Evolutionary conservation across 129 eudicot genomes (phyloP), one percentile per base, ranked within the genome.

Genomic region (Centella asiatica): DNA sequence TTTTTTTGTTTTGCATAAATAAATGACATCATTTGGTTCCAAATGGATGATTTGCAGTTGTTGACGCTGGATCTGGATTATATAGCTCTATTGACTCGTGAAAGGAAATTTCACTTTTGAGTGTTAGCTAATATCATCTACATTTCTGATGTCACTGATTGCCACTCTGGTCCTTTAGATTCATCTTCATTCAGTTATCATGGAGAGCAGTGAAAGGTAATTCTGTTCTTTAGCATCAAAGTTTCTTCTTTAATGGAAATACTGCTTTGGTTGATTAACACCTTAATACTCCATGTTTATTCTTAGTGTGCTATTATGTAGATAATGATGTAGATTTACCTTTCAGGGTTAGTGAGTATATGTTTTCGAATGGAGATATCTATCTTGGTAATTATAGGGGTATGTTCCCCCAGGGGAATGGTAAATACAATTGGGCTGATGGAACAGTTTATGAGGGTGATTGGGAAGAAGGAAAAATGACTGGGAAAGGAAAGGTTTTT

Each of bases 401-500:
- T 52, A 69, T 56, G 51, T 60, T 85, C 54, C 92, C 96, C 17
- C 92, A 93, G 37, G 99, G 99, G 28, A 82, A 48, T 60, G 96
- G 99, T 39, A 93, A 62, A 57, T 88, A 88, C 72, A 88, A 74
- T 27, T 87, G 99, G 99, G 72, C 85, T 45, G 83, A 93, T 74
- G 96, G 95, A 65, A 82, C 96, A 39, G 74, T 82, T 54, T 93
- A 87, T 44, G 87, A 82, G 47, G 99, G 99, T 68, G 76, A 85
- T 40, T 93, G 99, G 99, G 96, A 85, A 77, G 88, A 80, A 44
- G 99, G 99, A 33, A 93, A 93, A 68, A 88, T 93, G 95, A 72
- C 83, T 5, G 99, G 99, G 25, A 82, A 79, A 73, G 99, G 99
- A 54, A 69, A 62, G 60, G 80, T 88, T 67, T 49, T 69, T 18